phyloP scores from a whole-genome alignment of 1,284 basidiomycete species.

The Veloboletus limbatus region DNA sequence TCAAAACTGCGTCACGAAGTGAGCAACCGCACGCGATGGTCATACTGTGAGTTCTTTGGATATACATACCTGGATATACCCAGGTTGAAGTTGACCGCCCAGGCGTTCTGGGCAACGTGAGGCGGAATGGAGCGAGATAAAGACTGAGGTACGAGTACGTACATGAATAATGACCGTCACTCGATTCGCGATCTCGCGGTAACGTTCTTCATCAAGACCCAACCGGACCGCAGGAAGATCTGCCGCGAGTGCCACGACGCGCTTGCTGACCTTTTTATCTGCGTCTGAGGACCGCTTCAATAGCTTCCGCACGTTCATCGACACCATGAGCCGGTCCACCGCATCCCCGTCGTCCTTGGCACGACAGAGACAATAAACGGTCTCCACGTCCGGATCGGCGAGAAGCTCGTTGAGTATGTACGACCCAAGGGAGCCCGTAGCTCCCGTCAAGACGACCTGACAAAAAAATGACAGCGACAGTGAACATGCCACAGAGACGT shows the following conservation, averaged over 20 bases:
- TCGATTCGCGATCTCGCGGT: constrained; percentile 35
- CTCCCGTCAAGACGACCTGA: constrained; percentile 51
- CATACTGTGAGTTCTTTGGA: too few species aligned
- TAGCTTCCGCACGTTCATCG: constrained; percentile 34
- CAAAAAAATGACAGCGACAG: not conserved
- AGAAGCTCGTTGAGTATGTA: constrained; percentile 52
- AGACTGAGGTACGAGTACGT: constrained; percentile 20
- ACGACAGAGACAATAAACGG: constrained; percentile 54
- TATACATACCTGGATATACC: constrained; percentile 42
- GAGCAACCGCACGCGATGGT: not conserved
- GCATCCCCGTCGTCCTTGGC: constrained; percentile 42
- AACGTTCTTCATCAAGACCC: constrained; percentile 40
- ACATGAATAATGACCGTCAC: constrained; percentile 52
- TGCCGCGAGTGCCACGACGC: constrained; percentile 43
- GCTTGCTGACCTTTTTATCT: constrained; percentile 15
- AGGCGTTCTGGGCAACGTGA: constrained; percentile 11
- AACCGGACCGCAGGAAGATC: constrained; percentile 41
- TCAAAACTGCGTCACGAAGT: constrained; percentile 29
- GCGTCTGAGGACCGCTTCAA: constrained; percentile 10
- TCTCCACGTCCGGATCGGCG: constrained; percentile 34
- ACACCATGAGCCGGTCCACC: constrained; percentile 34
- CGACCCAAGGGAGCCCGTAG: constrained; percentile 61
- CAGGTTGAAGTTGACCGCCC: constrained; percentile 49
- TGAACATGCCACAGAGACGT: not conserved
- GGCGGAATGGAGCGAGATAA: not conserved